Percentiles rank a stretch among this genome's conserved stretches.
Conservation (phyloP, 148 eudicot genomes). For the Silene conica region DNA sequence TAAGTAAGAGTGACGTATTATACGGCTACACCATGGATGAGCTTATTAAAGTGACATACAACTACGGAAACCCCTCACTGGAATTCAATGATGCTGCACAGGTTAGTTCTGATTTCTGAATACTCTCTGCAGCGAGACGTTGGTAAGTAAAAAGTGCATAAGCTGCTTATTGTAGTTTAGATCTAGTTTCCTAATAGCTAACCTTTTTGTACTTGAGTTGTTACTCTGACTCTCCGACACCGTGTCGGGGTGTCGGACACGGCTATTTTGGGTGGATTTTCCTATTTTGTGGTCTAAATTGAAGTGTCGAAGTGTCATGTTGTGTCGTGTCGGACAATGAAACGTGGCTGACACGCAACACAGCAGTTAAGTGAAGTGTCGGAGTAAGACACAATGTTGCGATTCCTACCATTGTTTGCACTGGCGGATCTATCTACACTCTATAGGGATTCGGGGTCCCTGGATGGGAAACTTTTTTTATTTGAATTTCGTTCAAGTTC, state of each 20-base stretch:
- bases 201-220: too few species aligned
- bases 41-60: conserved; percentile 78
- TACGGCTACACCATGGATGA: conserved; percentile 89
- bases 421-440: too few species aligned
- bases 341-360: too few species aligned
- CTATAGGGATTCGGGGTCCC: too few species aligned
- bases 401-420: not conserved
- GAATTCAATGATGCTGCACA: conserved; percentile 95
- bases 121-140: conserved; percentile 3
- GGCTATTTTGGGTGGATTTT: too few species aligned
- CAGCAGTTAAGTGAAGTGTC: too few species aligned
- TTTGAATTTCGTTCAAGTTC: not conserved
- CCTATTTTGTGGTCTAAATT: too few species aligned
- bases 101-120: conserved; percentile 38
- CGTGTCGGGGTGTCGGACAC: too few species aligned
- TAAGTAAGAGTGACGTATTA: conserved; percentile 59
- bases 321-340: too few species aligned
- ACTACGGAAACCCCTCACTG: conserved; percentile 79
- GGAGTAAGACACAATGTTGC: not conserved
- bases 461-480: too few species aligned
- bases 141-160: not conserved
- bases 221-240: too few species aligned
- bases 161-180: conserved; percentile 6
- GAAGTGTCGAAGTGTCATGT: too few species aligned
- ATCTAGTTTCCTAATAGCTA: conserved; percentile 12